Evolutionary conservation across 768 basidiomycete species (phyloP), one percentile per base, ranked within the genome.

Genomic region (Tylopilus intermedius): DNA sequence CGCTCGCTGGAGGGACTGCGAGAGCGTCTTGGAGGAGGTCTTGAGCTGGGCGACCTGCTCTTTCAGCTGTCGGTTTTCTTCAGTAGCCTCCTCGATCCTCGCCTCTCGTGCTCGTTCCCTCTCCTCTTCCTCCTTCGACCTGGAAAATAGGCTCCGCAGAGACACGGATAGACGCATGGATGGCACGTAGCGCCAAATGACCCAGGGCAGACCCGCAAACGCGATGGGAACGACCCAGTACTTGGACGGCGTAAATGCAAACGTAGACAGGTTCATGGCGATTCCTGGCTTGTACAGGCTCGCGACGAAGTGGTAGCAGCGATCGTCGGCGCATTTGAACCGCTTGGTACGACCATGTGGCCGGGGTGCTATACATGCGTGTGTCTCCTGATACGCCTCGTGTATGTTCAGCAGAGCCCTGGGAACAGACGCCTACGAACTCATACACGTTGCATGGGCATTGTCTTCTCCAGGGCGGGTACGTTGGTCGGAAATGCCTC

Each of bases 221-320:
- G 65, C 59, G 57, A 70, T 38, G 29, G 67, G 66, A 47, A 67
- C 38, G 39, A 60, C 55, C 58, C 55, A 69, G 50, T 60, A 60
- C 50, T 56, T 67, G 40, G 63, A 68, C 18, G 65, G 64, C 8
- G 61, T 55, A 21, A 63, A 60, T 21, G 55, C 61, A 42, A 67
- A 53, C 24, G 65, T 65, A 37, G 68, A 59, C 53, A 59, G 48
- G 65, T 65, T 67, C 67, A 68, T 68, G 21, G 64, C 58, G 45
- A 44, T 35, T 41, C 48, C 46, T 51, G 40, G 58, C n/a, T 53
- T 4, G 62, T 57, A 57, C 57, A 55, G 57, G 62, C 61, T 59
- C 55, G 53, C 56, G 47, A 55, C 51, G 41, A 46, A 51, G 55
- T 52, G 33, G 55, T 41, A 38, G 33, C 37, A 47, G 26, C 46